Base-by-base conservation (phyloP, 1,284 basidiomycete genomes). In the Violaceomyces palustris region DNA sequence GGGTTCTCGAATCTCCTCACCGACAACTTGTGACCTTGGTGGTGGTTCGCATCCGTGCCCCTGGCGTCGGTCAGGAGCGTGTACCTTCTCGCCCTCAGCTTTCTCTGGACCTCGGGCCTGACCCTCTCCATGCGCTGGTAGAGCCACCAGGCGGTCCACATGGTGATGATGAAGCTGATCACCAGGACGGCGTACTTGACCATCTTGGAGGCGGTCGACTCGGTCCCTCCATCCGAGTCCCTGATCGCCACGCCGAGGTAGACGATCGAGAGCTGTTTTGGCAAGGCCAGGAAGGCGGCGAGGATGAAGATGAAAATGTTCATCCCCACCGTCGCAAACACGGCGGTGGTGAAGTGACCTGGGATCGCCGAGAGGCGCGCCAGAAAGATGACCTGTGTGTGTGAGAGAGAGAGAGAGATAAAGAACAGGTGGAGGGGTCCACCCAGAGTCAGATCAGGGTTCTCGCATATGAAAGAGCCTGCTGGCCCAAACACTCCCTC, bases 71-170 rank as follows among this genome's bases (percentile, higher is more conserved):
- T 45, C 34, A 69, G 38, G 32, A 67, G 27, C 31, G 59, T 52
- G 55, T 74, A 87, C 45, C 88, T 80, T 34, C 84, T 78, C 28
- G 80, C 80, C 44, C 86, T 82, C 66, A 92, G 83, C 30, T 32
- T 37, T 2, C 26, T 27, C 25, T 59, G 60, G 7, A 93, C 82
- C 1, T 75, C 70, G 0, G 85, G 81, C 60, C 88, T 85, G 21
- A 82, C 84, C 59, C 80, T 77, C 66, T 84, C 81, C 82, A 93
- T 88, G 74, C 83, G 74, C 40, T 74, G 76, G 62, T 82, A 82
- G 62, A 93, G 86, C 72, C 86, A 93, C 83, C 86, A 90, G 75
- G 87, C 84, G 0, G 88, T 86, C 29, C 77, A 72, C 35, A 87
- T 56, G 0, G 90, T 93, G 53, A 93, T 80, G 19, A 88, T 31